A percentile compares a stretch with the other conserved stretches of the same genome.
These are phyloP conservation scores for Coniferiporia sulphurascens DNA, from an alignment of 1,284 basidiomycete genomes.

Conservation along the genomic window DNA sequence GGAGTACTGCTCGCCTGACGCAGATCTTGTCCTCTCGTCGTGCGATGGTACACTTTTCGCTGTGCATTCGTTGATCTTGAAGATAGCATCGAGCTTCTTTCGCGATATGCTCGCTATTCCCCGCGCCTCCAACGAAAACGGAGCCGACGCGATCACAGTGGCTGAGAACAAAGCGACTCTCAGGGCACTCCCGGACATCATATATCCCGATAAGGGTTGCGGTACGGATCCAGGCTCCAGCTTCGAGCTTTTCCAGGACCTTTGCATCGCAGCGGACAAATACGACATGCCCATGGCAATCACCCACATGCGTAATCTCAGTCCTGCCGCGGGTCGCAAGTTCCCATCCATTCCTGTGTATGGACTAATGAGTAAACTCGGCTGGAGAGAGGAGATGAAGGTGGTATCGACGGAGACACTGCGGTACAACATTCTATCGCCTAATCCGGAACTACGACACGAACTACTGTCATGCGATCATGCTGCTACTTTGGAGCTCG, in stretches of 20 bases:
- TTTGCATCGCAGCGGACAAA: constrained; percentile 1
- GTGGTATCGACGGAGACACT: constrained; percentile 6
- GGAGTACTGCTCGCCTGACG: constrained; percentile 4
- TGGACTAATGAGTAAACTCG: constrained; percentile 1
- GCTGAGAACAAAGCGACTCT: constrained; percentile 1
- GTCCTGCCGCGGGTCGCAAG: not conserved
- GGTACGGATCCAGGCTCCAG: not conserved
- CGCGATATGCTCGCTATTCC: not conserved
- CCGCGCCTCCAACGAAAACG: not conserved
- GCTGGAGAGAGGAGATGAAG: constrained; percentile 5
- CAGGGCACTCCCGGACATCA: not conserved
- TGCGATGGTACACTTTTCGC: constrained; percentile 9
- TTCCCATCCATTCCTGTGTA: not conserved
- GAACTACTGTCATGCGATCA: too few species aligned
- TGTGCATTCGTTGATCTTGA: constrained; percentile 13
- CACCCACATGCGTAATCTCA: not conserved
- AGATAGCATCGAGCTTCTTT: constrained; percentile 11
- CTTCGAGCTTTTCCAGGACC: not conserved
- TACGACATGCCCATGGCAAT: not conserved
- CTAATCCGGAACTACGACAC: not conserved
- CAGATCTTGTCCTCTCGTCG: constrained; percentile 11
- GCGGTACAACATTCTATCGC: not conserved
- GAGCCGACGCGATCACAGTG: not conserved
- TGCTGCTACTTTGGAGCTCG: too few species aligned
- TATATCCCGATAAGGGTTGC: constrained; percentile 3